Conservation (phyloP, 805 yeast species). For the Metschnikowia lachancei region DNA sequence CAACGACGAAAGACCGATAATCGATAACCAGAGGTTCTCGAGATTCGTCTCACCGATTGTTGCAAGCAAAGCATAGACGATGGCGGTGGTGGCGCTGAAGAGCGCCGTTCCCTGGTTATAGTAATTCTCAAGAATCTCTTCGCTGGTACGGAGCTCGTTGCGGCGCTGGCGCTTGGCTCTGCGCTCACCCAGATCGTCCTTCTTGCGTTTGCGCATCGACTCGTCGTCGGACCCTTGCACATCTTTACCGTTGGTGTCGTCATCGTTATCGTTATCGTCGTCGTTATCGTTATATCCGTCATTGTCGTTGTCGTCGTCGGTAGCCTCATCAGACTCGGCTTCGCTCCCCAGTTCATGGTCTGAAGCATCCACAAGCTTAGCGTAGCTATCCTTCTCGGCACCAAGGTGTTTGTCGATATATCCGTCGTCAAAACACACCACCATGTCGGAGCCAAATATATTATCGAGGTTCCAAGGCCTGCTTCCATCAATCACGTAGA, state of each 20-base stretch:
- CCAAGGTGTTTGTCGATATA: conserved; percentile 56
- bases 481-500: conserved; percentile 86
- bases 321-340: conserved; percentile 6
- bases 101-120: conserved; percentile 82
- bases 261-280: conserved; percentile 37
- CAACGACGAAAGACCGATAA: conserved; percentile 82
- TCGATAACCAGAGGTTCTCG: conserved; percentile 77
- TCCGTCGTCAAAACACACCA: conserved; percentile 88
- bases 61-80: conserved; percentile 75
- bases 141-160: conserved; percentile 43
- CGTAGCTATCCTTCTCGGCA: conserved; percentile 62
- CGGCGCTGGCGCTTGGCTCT: conserved; percentile 24
- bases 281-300: conserved; percentile 19
- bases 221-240: conserved; percentile 16
- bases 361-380: conserved; percentile 35
- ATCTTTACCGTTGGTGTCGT: conserved; percentile 27
- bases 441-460: conserved; percentile 74
- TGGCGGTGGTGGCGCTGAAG: conserved; percentile 71
- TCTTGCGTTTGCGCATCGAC: conserved; percentile 6
- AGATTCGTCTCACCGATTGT: conserved; percentile 76
- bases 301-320: conserved; percentile 5
- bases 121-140: conserved; percentile 64
- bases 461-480: conserved; percentile 97
- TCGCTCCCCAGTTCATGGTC: conserved; percentile 28
- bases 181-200: conserved; percentile 1